These are phyloP conservation scores for Cinchona pubescens DNA, from an alignment of 257 asterid species.

Conservation along the genomic window DNA sequence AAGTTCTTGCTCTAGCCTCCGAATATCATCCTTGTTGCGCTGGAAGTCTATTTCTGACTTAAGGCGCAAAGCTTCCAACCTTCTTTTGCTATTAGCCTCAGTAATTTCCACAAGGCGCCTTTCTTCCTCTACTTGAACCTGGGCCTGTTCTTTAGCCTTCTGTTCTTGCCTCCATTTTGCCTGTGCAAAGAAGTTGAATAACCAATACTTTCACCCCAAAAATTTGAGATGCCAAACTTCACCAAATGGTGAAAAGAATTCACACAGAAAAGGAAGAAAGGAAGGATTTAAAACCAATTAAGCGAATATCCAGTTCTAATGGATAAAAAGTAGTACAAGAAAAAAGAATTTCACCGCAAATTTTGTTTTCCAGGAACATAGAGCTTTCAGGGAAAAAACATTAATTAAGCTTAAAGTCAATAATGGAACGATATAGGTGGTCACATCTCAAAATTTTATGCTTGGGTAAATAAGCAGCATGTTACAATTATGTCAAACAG, in stretches of 20 bases:
- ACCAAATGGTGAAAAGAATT: not conserved
- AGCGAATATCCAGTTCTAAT: not conserved
- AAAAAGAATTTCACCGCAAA: not conserved
- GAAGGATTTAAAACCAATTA: not conserved
- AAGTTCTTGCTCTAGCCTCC: constrained; percentile 77
- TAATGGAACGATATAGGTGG: not conserved
- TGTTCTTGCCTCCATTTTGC: constrained; percentile 82
- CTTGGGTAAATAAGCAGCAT: not conserved
- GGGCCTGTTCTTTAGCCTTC: constrained; percentile 57
- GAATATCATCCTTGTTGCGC: constrained; percentile 91
- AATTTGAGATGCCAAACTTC: not conserved
- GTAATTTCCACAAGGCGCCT: constrained; percentile 68
- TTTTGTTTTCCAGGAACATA: not conserved
- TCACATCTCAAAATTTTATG: not conserved
- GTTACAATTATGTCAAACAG: not conserved
- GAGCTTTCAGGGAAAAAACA: not conserved
- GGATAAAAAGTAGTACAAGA: not conserved
- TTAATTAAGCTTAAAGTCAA: not conserved
- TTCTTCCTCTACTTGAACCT: constrained; percentile 69
- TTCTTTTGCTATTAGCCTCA: constrained; percentile 70
- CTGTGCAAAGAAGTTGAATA: constrained; percentile 36
- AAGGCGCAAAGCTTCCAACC: constrained; percentile 72
- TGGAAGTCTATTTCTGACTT: constrained; percentile 83
- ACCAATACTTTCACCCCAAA: not conserved
- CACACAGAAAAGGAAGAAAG: not conserved